Percentiles rank a stretch among this genome's conserved stretches.
Evolutionary conservation across 1,139 yeast species (phyloP).

Genomic region (Pichia inconspicua): DNA sequence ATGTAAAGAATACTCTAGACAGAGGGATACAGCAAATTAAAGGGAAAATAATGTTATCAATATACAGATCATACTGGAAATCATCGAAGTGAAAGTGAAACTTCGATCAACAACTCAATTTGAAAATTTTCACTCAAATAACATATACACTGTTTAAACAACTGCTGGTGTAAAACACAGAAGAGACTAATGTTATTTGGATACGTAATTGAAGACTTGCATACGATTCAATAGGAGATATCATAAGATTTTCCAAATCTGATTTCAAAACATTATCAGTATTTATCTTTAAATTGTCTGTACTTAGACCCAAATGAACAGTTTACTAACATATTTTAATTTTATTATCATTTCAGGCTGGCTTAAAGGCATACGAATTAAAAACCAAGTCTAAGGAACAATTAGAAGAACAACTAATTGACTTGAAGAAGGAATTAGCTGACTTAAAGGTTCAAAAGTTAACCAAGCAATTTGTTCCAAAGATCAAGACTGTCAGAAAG

Average conservation of each 20-base stretch:
- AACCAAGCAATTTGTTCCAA: constrained; percentile 87
- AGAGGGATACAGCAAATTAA: background rate
- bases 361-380: constrained; percentile 91
- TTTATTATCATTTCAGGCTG: constrained; percentile 38
- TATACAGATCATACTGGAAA: too few species aligned
- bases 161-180: too few species aligned
- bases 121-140: too few species aligned
- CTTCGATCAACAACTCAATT: too few species aligned
- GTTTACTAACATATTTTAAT: constrained; percentile 5
- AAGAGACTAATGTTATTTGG: too few species aligned
- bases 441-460: constrained; percentile 93
- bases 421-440: constrained; percentile 95
- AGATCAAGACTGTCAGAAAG: constrained; percentile 95
- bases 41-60: background rate
- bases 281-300: too few species aligned
- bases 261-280: too few species aligned
- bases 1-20: constrained; percentile 2
- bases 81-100: too few species aligned
- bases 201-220: too few species aligned
- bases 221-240: too few species aligned
- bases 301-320: background rate
- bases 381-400: constrained; percentile 97
- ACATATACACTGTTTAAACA: too few species aligned
- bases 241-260: too few species aligned
- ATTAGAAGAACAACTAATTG: constrained; percentile 89